Evolutionary conservation across 768 basidiomycete genomes (phyloP).

Genomic region (Tricholoma matsutake): DNA sequence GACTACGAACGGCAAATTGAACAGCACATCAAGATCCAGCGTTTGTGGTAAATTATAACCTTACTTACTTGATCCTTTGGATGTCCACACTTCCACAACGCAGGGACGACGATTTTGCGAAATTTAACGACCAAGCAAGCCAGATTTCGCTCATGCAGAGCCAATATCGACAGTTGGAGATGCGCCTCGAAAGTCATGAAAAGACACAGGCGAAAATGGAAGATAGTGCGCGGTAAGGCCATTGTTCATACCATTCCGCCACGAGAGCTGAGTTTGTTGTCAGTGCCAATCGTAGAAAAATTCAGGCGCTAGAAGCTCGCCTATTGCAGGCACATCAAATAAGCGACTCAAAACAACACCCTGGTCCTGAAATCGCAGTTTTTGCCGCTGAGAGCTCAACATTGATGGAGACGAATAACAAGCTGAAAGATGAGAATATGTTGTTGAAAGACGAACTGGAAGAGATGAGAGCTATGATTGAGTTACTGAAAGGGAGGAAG

Average conservation of each 20-base stretch:
- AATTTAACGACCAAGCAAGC: slow-evolving; percentile 61
- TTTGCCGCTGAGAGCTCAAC: slow-evolving; percentile 45
- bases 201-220: slow-evolving; percentile 52
- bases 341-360: slow-evolving; percentile 28
- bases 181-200: slow-evolving; percentile 59
- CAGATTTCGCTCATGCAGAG: slow-evolving; percentile 54
- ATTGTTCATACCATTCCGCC: not conserved
- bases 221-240: slow-evolving; percentile 53
- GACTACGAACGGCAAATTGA: slow-evolving; percentile 91
- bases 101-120: slow-evolving; percentile 76
- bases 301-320: slow-evolving; percentile 60
- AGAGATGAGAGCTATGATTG: slow-evolving; percentile 69
- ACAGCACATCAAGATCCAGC: slow-evolving; percentile 72
- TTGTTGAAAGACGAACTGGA: slow-evolving; percentile 44
- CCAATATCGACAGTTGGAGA: slow-evolving; percentile 62
- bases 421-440: slow-evolving; percentile 55
- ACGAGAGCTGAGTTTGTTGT: slow-evolving; percentile 3
- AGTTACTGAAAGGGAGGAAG: slow-evolving; percentile 52
- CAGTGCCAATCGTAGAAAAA: slow-evolving; percentile 57
- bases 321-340: slow-evolving; percentile 43
- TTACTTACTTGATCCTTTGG: not conserved
- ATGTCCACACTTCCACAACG: not conserved
- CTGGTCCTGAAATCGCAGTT: slow-evolving; percentile 40
- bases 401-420: slow-evolving; percentile 47
- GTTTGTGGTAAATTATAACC: slow-evolving; percentile 59